These are phyloP conservation scores for Naganishia liquefaciens DNA, from an alignment of 1,284 basidiomycete genomes.

Conservation along the genomic window DNA sequence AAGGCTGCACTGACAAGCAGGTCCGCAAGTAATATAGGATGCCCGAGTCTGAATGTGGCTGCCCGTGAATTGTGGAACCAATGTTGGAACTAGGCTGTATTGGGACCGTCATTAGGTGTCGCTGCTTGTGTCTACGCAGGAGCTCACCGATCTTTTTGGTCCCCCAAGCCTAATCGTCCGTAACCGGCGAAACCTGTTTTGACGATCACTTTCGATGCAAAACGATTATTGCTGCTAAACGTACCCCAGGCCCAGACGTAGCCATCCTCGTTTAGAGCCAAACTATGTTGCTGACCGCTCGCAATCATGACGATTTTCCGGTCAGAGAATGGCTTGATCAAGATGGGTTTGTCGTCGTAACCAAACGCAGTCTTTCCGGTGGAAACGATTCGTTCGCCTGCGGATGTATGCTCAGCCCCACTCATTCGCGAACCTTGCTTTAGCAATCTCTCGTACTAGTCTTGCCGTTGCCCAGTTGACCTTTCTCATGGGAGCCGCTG, in stretches of 20 bases:
- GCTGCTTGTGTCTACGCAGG: neutral
- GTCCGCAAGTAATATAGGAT: slow-evolving; percentile 70
- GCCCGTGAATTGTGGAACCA: slow-evolving; percentile 79
- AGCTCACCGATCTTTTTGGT: slow-evolving; percentile 69
- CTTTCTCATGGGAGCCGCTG: slow-evolving; percentile 87
- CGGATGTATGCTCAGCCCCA: neutral
- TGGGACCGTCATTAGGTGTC: neutral
- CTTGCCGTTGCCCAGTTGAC: slow-evolving; percentile 86
- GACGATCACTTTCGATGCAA: slow-evolving; percentile 62
- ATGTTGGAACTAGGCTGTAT: slow-evolving; percentile 63
- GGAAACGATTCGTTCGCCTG: slow-evolving; percentile 72
- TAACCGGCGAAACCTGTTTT: slow-evolving; percentile 56
- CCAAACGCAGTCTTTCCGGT: slow-evolving; percentile 81
- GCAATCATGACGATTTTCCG: slow-evolving; percentile 77
- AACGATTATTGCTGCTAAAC: slow-evolving; percentile 57
- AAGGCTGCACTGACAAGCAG: slow-evolving; percentile 58
- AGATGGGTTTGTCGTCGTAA: slow-evolving; percentile 66
- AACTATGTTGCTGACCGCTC: slow-evolving; percentile 81
- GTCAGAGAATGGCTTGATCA: slow-evolving; percentile 65
- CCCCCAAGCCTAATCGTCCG: slow-evolving; percentile 61
- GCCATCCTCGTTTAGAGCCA: slow-evolving; percentile 77
- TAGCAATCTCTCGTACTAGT: slow-evolving; percentile 61
- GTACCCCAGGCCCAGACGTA: slow-evolving; percentile 85
- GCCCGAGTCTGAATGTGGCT: slow-evolving; percentile 68
- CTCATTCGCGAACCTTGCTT: neutral